Percentiles rank a stretch among this genome's conserved stretches.
These are phyloP conservation scores for Ustilago sp. DNA, from an alignment of 1,284 basidiomycete genomes.

Conservation along the genomic window DNA sequence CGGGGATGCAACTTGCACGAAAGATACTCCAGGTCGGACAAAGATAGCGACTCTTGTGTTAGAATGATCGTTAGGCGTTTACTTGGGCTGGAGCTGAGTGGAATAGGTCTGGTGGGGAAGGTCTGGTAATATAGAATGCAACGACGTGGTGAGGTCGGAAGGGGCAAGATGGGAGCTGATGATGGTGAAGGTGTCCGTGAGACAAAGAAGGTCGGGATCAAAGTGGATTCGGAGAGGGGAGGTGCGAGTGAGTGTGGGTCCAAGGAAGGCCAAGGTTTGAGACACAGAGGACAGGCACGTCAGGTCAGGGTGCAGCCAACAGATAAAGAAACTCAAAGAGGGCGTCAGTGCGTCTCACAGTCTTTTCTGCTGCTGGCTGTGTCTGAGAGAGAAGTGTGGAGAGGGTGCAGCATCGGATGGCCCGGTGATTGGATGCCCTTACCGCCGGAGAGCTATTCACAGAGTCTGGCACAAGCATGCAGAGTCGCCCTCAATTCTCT, in stretches of 20 bases:
- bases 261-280: neutral
- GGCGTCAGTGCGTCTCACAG: neutral
- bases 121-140: neutral
- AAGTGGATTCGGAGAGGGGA: neutral
- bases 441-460: neutral
- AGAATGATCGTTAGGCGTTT: neutral
- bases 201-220: neutral
- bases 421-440: slow-evolving; percentile 1
- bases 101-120: neutral
- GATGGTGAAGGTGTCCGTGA: neutral
- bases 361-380: neutral
- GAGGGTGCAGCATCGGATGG: neutral
- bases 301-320: neutral
- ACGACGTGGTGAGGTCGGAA: neutral
- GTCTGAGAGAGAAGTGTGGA: slow-evolving; percentile 2
- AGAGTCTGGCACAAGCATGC: neutral
- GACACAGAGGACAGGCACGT: neutral
- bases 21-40: neutral
- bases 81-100: neutral
- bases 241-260: neutral
- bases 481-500: neutral
- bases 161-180: neutral
- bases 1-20: too few relatives aligned
- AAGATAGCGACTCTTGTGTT: neutral
- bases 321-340: neutral